Evolutionary conservation across 2,329 filamentous ascomycete genomes (phyloP).

Genomic region (Hysterium pulicare): DNA sequence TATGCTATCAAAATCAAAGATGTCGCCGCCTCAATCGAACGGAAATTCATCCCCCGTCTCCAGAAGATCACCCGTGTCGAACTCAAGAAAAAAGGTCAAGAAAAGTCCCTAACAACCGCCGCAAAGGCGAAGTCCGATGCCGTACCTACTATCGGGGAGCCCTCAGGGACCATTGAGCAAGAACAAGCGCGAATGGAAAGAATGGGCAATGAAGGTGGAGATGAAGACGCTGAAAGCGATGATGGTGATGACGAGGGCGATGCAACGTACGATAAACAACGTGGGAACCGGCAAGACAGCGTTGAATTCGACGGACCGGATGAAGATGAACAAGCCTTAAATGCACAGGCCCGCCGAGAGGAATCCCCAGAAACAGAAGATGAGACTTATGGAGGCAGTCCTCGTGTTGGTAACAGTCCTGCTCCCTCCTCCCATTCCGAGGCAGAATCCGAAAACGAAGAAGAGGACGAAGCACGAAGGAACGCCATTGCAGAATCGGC

Average conservation of each 20-base stretch:
- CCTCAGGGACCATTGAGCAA: constrained; percentile 53
- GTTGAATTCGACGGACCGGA: constrained; percentile 91
- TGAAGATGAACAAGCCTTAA: constrained; percentile 79
- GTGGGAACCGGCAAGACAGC: constrained; percentile 73
- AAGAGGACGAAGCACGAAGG: constrained; percentile 17
- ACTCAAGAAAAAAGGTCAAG: constrained; percentile 70
- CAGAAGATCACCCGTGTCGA: constrained; percentile 70
- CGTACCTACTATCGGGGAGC: constrained; percentile 71
- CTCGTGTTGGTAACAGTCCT: constrained; percentile 10
- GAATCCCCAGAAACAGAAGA: constrained; percentile 57
- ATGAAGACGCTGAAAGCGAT: constrained; percentile 72
- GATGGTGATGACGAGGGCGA: constrained; percentile 54
- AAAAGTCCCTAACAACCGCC: constrained; percentile 53
- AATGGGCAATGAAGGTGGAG: constrained; percentile 49
- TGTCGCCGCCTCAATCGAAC: constrained; percentile 76
- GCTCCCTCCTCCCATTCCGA: not conserved
- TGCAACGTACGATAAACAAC: constrained; percentile 67
- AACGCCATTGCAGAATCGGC: constrained; percentile 27
- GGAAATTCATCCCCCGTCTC: constrained; percentile 70
- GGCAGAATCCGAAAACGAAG: not conserved
- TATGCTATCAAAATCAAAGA: constrained; percentile 80
- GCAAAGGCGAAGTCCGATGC: constrained; percentile 55
- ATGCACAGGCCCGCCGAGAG: constrained; percentile 59
- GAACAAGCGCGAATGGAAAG: constrained; percentile 43
- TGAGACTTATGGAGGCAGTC: constrained; percentile 49